Conservation (phyloP, 768 basidiomycete genomes). For the Leccinum variicolor region DNA sequence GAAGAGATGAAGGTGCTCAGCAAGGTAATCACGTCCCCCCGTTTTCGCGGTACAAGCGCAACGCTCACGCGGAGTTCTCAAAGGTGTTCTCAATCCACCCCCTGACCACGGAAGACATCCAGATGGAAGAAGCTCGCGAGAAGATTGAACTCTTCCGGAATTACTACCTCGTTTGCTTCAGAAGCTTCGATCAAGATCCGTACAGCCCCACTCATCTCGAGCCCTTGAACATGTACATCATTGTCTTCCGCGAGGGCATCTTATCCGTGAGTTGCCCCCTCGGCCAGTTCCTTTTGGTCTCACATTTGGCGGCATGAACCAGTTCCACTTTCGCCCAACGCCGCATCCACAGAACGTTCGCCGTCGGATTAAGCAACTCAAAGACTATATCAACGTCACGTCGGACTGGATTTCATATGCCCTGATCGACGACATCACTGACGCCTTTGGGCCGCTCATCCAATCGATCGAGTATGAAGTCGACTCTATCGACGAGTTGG, state of each 20-base stretch:
- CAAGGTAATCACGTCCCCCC: constrained; percentile 53
- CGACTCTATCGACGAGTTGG: constrained; percentile 97
- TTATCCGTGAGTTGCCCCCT: constrained; percentile 64
- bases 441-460: constrained; percentile 97
- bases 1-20: constrained; percentile 98
- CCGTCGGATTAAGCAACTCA: constrained; percentile 96
- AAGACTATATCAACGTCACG: constrained; percentile 97
- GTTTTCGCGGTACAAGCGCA: not conserved
- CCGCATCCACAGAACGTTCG: constrained; percentile 98
- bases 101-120: constrained; percentile 97
- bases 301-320: not conserved
- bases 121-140: constrained; percentile 99
- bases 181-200: constrained; percentile 97
- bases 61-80: constrained; percentile 4
- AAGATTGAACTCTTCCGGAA: constrained; percentile 99
- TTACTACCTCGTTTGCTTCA: constrained; percentile 98
- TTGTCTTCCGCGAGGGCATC: constrained; percentile 96
- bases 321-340: constrained; percentile 98
- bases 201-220: constrained; percentile 97
- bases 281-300: not conserved
- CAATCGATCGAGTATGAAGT: constrained; percentile 99
- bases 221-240: constrained; percentile 99
- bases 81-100: constrained; percentile 98
- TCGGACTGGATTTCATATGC: constrained; percentile 99
- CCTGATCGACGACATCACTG: constrained; percentile 98